phyloP scores from a whole-genome alignment of 345 rosid genomes.

The Pugionium cornutum region DNA sequence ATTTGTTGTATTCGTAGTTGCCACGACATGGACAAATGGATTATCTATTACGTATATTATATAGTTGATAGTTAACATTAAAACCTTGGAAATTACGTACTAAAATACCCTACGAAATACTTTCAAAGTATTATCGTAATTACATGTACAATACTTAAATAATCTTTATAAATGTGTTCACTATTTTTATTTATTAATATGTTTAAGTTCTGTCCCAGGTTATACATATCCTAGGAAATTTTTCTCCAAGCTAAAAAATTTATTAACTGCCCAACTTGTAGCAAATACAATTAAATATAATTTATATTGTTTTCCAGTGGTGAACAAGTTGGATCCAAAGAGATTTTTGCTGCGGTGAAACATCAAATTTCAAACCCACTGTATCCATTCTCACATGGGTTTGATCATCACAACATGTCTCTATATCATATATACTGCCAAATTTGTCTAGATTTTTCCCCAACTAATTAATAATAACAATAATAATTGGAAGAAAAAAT shows the following conservation, averaged over 20 bases:
- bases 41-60: conserved; percentile 19
- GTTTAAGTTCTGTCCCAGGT: neutral
- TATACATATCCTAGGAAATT: neutral
- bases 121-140: neutral
- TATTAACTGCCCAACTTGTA: neutral
- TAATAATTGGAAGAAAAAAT: conserved; percentile 19
- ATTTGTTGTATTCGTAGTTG: conserved; percentile 34
- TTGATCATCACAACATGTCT: conserved; percentile 42
- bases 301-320: neutral
- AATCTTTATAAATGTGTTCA: neutral
- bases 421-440: conserved; percentile 43
- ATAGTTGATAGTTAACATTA: neutral
- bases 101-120: neutral
- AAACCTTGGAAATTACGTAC: conserved; percentile 19
- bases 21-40: conserved; percentile 38
- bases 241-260: neutral
- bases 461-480: conserved; percentile 39
- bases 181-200: neutral
- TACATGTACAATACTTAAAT: too few species aligned
- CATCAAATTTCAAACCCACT: conserved; percentile 40
- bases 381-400: conserved; percentile 50
- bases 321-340: conserved; percentile 39
- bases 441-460: conserved; percentile 40
- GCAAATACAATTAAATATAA: neutral
- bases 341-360: conserved; percentile 42